Conservation (phyloP, 106 monocot genomes). For the Triglochin maritima region DNA sequence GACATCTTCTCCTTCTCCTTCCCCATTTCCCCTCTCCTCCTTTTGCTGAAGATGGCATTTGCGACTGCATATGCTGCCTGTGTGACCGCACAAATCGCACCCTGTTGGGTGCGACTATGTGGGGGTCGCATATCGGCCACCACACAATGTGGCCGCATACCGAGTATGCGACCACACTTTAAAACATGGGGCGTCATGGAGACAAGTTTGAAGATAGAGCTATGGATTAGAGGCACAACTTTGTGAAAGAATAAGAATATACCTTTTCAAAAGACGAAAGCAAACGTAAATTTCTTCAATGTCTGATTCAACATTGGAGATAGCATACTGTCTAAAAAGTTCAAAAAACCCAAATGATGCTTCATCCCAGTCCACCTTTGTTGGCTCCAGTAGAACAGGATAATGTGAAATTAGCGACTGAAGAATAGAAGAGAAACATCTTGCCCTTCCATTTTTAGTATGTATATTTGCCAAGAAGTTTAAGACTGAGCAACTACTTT, state of each 20-base stretch:
- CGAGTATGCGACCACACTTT: no score
- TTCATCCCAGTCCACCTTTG: slow-evolving; percentile 37
- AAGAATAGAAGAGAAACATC: slow-evolving; percentile 45
- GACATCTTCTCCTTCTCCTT: no score
- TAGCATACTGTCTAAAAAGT: slow-evolving; percentile 61
- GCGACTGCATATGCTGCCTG: no score
- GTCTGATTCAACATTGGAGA: slow-evolving; percentile 58
- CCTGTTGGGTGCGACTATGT: no score
- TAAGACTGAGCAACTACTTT: slow-evolving; percentile 32
- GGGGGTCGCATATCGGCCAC: no score
- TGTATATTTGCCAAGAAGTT: slow-evolving; percentile 41
- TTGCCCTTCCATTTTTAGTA: slow-evolving; percentile 13
- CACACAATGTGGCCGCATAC: no score
- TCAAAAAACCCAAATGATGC: slow-evolving; percentile 28
- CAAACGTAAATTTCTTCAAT: slow-evolving; percentile 87
- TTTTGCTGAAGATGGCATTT: no score
- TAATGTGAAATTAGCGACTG: slow-evolving; percentile 26
- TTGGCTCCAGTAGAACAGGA: slow-evolving; percentile 17
- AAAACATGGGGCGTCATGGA: neutral
- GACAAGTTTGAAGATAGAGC: neutral
- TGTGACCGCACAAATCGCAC: no score
- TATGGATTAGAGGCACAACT: neutral
- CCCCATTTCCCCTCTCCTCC: no score
- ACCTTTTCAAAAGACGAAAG: slow-evolving; percentile 74
- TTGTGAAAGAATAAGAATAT: neutral